Evolutionary conservation across 352 stramenopile species (phyloP).

Genomic region (Pythium rhizo-oryzae): DNA sequence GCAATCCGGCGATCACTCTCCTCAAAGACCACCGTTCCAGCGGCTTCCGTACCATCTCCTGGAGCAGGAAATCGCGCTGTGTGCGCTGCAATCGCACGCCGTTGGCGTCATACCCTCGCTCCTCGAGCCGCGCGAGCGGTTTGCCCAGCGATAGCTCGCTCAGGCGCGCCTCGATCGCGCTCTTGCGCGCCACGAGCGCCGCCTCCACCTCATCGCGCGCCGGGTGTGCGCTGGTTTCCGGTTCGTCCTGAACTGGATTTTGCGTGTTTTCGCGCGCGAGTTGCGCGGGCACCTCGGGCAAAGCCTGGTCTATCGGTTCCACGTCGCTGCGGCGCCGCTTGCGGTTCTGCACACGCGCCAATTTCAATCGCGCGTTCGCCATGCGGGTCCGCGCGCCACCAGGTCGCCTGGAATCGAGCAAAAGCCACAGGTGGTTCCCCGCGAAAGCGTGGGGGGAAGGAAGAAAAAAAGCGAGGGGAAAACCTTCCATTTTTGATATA

Average conservation of each 20-base stretch:
- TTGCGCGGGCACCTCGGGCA: slow-evolving; percentile 36
- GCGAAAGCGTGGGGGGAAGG: not conserved
- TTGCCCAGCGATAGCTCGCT: slow-evolving; percentile 55
- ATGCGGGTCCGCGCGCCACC: slow-evolving; percentile 27
- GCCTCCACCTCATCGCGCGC: slow-evolving; percentile 24
- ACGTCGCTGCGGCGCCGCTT: slow-evolving; percentile 32
- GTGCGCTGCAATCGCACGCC: slow-evolving; percentile 39
- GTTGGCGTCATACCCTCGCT: slow-evolving; percentile 46
- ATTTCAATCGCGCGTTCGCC: slow-evolving; percentile 78
- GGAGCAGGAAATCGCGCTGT: slow-evolving; percentile 77
- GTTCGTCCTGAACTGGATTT: slow-evolving; percentile 17
- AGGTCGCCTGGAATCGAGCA: not conserved
- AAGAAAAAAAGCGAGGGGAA: not conserved
- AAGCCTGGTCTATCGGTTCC: slow-evolving; percentile 14
- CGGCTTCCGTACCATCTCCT: slow-evolving; percentile 61
- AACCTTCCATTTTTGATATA: slow-evolving; percentile 6
- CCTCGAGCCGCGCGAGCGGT: slow-evolving; percentile 30
- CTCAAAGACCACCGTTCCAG: not conserved
- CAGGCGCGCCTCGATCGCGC: slow-evolving; percentile 42
- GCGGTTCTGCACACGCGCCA: slow-evolving; percentile 43
- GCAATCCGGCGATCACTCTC: too few relatives aligned
- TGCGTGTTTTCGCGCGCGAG: slow-evolving; percentile 1
- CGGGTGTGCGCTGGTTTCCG: slow-evolving; percentile 7
- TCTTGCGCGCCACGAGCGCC: slow-evolving; percentile 48
- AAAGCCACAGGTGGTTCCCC: not conserved